These are phyloP conservation scores for Calvatia gigantea DNA, from an alignment of 768 basidiomycete genomes.

Conservation along the genomic window DNA sequence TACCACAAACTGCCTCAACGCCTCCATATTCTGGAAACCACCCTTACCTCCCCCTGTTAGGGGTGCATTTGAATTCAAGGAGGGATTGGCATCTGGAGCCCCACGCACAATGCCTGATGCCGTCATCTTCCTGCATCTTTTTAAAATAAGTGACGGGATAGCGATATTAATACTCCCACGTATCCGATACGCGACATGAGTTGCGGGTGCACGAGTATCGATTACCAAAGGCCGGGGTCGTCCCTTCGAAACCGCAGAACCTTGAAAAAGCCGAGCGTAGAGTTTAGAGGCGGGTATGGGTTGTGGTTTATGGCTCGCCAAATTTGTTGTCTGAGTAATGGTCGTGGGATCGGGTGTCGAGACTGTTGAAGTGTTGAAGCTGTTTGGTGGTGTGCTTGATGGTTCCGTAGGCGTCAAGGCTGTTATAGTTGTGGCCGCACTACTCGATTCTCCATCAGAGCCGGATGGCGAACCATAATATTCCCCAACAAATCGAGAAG, in stretches of 20 bases:
- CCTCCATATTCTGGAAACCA: constrained; percentile 61
- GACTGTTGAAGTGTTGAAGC: constrained; percentile 9
- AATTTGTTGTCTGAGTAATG: background rate
- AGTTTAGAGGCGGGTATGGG: constrained; percentile 14
- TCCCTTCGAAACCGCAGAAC: constrained; percentile 22
- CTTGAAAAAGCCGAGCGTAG: constrained; percentile 20
- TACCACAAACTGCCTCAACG: constrained; percentile 78
- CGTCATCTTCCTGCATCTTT: constrained; percentile 67
- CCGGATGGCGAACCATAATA: background rate
- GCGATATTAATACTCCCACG: constrained; percentile 76
- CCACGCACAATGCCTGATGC: background rate
- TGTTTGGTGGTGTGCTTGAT: background rate
- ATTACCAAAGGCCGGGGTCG: constrained; percentile 60
- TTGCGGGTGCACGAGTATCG: constrained; percentile 73
- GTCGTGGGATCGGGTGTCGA: background rate
- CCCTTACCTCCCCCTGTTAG: constrained; percentile 30
- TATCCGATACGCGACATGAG: constrained; percentile 65
- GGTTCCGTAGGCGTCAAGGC: background rate
- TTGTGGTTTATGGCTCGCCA: background rate
- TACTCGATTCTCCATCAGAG: background rate
- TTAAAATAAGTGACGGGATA: constrained; percentile 88
- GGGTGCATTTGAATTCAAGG: background rate
- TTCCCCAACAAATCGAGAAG: constrained; percentile 10
- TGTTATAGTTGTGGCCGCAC: background rate
- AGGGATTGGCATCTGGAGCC: background rate